Evolutionary conservation across 2,329 filamentous ascomycete species (phyloP).

Genomic region (Leptographium lundbergii): DNA sequence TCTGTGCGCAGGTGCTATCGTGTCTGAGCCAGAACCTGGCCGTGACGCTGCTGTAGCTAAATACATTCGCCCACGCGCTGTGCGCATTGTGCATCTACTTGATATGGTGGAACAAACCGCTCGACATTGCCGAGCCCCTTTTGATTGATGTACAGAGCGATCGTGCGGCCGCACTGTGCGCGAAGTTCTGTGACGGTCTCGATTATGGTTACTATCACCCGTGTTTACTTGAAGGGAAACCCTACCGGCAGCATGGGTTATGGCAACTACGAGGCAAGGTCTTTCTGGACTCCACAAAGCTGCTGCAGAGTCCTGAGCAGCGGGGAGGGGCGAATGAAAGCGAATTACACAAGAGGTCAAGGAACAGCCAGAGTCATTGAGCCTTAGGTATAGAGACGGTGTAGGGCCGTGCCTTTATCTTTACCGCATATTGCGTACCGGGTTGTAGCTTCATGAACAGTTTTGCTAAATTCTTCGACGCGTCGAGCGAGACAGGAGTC

Average conservation of each 20-base stretch:
- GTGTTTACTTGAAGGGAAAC: neutral
- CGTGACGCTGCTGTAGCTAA: slow-evolving; percentile 20
- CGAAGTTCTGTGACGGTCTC: neutral
- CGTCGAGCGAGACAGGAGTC: neutral
- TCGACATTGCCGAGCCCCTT: slow-evolving; percentile 3
- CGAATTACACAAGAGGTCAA: no score
- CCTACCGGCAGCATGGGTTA: neutral
- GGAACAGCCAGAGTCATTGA: neutral
- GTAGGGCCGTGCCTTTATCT: no score
- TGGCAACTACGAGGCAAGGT: neutral
- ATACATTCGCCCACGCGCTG: slow-evolving; percentile 18
- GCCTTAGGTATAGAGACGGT: neutral
- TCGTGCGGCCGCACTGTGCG: neutral
- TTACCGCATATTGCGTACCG: no score
- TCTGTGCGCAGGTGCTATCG: slow-evolving; percentile 19
- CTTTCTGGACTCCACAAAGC: neutral
- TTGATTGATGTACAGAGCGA: neutral
- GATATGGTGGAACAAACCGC: slow-evolving; percentile 20
- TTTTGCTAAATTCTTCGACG: neutral
- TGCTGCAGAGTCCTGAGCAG: neutral
- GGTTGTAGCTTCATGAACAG: neutral
- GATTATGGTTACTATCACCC: neutral
- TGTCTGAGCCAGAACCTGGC: slow-evolving; percentile 18
- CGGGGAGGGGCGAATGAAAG: no score
- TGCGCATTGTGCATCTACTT: slow-evolving; percentile 18